Conservation (phyloP, 495 filamentous ascomycete genomes). For the Podospora comata region DNA sequence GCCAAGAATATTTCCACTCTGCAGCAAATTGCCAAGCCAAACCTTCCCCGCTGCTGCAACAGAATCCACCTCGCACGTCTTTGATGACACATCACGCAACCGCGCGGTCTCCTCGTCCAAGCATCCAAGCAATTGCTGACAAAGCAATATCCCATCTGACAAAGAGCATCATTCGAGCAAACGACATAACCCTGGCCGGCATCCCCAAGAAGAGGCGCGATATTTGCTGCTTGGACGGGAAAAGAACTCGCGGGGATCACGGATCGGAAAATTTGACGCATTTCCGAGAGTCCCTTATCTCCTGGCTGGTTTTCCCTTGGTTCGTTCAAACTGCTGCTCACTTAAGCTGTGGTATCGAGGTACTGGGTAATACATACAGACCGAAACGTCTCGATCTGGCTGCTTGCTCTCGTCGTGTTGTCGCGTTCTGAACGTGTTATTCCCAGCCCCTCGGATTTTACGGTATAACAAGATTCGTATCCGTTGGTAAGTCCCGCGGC, state of each 20-base stretch:
- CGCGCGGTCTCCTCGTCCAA: neutral
- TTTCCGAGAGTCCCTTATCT: neutral
- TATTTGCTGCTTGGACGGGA: neutral
- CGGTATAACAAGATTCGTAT: neutral
- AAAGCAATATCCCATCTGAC: conserved; percentile 10
- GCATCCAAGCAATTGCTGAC: conserved; percentile 6
- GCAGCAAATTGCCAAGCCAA: neutral
- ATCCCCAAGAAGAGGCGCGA: neutral
- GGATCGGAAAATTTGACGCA: conserved; percentile 1
- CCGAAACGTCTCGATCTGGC: neutral
- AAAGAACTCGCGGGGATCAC: neutral
- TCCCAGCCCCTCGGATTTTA: conserved; percentile 12
- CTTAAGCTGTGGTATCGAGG: neutral
- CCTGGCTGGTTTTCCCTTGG: neutral
- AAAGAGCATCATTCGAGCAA: conserved; percentile 3
- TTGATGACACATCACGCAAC: conserved; percentile 7
- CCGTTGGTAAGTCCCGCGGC: conserved; percentile 5
- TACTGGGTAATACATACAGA: neutral
- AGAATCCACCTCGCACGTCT: neutral
- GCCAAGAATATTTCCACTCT: neutral
- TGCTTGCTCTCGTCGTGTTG: neutral
- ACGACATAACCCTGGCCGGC: neutral
- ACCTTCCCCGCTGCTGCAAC: neutral
- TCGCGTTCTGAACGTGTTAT: neutral
- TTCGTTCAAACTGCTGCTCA: neutral